Evolutionary conservation across 495 filamentous ascomycete genomes (phyloP).

Genomic region (Geoglossum glabrum): DNA sequence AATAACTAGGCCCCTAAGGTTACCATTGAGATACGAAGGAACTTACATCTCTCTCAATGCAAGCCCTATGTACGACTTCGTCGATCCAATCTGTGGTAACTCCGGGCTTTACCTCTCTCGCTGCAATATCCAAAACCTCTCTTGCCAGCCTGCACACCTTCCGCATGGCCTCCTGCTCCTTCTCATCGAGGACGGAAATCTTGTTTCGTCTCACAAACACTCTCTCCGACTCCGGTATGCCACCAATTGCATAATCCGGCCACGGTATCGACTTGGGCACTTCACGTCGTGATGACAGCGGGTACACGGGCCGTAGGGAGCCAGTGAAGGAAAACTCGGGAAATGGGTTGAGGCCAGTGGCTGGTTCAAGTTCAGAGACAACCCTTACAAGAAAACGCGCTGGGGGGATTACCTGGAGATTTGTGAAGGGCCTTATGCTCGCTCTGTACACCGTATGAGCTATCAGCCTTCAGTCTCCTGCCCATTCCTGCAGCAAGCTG

Average conservation of each 20-base stretch:
- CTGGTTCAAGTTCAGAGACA: conserved; percentile 76
- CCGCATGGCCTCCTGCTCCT: conserved; percentile 73
- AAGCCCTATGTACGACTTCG: conserved; percentile 88
- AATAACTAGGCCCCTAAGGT: too few relatives aligned
- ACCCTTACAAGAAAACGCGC: conserved; percentile 35
- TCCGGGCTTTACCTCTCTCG: conserved; percentile 58
- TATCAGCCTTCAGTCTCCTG: not conserved
- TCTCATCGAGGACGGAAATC: conserved; percentile 58
- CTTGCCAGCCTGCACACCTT: conserved; percentile 75
- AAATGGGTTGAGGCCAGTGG: conserved; percentile 75
- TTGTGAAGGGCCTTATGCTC: conserved; percentile 83
- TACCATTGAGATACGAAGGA: too few relatives aligned
- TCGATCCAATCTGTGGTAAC: conserved; percentile 95
- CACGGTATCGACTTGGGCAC: conserved; percentile 64
- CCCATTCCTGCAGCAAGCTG: not conserved
- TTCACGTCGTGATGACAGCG: conserved; percentile 50
- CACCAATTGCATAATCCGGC: conserved; percentile 70
- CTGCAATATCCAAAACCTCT: conserved; percentile 87
- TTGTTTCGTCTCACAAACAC: conserved; percentile 51
- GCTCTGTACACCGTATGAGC: conserved; percentile 25
- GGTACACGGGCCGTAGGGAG: conserved; percentile 68
- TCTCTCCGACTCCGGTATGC: conserved; percentile 63
- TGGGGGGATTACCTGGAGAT: conserved; percentile 49
- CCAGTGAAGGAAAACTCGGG: conserved; percentile 71
- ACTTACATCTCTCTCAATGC: conserved; percentile 73